These are phyloP conservation scores for Malassezia japonica DNA, from an alignment of 1,284 basidiomycete species.

Conservation along the genomic window DNA sequence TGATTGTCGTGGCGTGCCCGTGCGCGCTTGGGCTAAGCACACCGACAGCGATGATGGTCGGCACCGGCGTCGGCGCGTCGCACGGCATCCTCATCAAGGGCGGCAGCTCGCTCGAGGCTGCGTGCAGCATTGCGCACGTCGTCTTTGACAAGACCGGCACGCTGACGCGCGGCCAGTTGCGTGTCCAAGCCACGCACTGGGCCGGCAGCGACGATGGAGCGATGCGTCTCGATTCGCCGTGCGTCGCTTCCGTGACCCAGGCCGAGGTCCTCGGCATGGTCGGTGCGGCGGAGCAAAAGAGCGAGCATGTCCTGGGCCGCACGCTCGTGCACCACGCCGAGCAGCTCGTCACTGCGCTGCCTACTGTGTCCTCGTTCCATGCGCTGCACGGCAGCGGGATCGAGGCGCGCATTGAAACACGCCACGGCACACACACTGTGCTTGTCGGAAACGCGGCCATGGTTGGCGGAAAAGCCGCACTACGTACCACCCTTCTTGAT, in stretches of 20 bases:
- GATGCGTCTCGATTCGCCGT: neutral
- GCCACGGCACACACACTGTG: conserved; percentile 21
- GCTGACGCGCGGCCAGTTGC: conserved; percentile 63
- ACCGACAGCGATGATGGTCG: conserved; percentile 98
- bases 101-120: conserved; percentile 83
- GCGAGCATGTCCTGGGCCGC: conserved; percentile 90
- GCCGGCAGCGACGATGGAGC: neutral
- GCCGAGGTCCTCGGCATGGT: conserved; percentile 52
- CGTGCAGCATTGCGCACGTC: conserved; percentile 67
- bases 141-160: conserved; percentile 97
- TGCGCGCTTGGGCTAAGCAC: conserved; percentile 93
- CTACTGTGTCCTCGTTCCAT: conserved; percentile 58
- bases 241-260: conserved; percentile 46
- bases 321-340: conserved; percentile 67
- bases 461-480: conserved; percentile 2
- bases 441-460: conserved; percentile 32
- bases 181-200: neutral
- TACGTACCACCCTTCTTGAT: neutral
- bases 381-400: conserved; percentile 82
- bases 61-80: conserved; percentile 89
- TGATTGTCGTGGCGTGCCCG: conserved; percentile 95
- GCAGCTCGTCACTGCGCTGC: neutral
- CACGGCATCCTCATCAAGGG: conserved; percentile 98
- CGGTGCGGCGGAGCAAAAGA: conserved; percentile 73
- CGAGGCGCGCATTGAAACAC: conserved; percentile 38